Evolutionary conservation across 768 basidiomycete genomes (phyloP).

Genomic region (Candolleomyces eurysporus): DNA sequence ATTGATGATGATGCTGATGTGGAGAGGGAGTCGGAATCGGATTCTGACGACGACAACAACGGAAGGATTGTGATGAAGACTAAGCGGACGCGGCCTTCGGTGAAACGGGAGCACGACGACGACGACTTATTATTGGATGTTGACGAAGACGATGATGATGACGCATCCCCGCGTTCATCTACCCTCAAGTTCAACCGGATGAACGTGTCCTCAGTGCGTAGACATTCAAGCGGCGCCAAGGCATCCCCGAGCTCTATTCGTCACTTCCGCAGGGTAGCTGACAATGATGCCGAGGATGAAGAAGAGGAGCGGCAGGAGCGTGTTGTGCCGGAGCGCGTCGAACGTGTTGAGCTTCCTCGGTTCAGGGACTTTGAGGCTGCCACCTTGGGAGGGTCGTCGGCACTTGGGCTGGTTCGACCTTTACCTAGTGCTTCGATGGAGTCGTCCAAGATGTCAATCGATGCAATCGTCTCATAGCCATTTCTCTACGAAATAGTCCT

Average conservation of each 20-base stretch:
- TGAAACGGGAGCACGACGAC: not conserved
- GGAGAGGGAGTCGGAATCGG: not conserved
- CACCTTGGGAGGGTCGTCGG: constrained; percentile 11
- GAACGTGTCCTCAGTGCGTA: not conserved
- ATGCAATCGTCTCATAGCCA: constrained; percentile 7
- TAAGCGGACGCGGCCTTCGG: not conserved
- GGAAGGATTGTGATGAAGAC: not conserved
- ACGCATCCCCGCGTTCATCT: not conserved
- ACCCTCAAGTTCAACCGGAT: not conserved
- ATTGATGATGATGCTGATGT: not conserved
- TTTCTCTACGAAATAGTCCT: not conserved
- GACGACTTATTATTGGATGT: not conserved
- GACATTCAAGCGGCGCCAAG: not conserved
- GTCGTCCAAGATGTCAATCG: constrained; percentile 20
- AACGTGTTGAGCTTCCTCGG: constrained; percentile 51
- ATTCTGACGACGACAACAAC: not conserved
- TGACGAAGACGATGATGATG: not conserved
- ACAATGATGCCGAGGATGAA: constrained; percentile 12
- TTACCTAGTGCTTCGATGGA: constrained; percentile 4
- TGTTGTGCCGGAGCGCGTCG: constrained; percentile 7
- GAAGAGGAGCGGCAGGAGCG: constrained; percentile 10
- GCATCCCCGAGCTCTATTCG: not conserved
- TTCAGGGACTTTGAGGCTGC: constrained; percentile 67
- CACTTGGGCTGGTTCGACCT: constrained; percentile 9
- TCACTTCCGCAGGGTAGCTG: not conserved